Percentiles rank a stretch among this genome's conserved stretches.
phyloP scores from a whole-genome alignment of 2,329 filamentous ascomycete genomes.

The Coniochaeta prunicola region DNA sequence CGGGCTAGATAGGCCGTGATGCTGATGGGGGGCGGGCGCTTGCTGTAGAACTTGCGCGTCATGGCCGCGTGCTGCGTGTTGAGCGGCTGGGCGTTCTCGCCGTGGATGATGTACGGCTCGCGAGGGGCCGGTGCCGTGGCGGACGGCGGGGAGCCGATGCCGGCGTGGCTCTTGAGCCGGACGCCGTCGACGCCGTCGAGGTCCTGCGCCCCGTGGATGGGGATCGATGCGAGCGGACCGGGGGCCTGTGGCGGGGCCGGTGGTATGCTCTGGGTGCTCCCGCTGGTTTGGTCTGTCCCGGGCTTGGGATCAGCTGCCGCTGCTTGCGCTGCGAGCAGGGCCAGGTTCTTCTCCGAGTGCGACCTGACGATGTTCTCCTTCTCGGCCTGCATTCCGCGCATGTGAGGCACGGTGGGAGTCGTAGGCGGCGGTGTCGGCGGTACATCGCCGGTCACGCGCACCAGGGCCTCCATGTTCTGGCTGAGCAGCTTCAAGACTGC shows the following conservation, averaged over 20 bases:
- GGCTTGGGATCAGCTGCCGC: not conserved
- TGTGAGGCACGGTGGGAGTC: constrained; percentile 55
- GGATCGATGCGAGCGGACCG: not conserved
- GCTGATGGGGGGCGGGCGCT: constrained; percentile 73
- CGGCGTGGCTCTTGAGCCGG: constrained; percentile 6
- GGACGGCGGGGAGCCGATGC: constrained; percentile 13
- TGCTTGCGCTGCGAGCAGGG: constrained; percentile 22
- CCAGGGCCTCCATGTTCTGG: constrained; percentile 61
- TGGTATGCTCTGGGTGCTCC: not conserved
- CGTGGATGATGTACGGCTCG: constrained; percentile 53
- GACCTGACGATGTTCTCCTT: constrained; percentile 53
- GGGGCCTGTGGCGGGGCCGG: not conserved
- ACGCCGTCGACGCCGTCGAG: constrained; percentile 2
- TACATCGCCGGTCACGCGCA: constrained; percentile 68
- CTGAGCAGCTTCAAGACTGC: constrained; percentile 76
- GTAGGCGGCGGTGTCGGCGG: constrained; percentile 70
- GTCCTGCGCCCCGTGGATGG: not conserved
- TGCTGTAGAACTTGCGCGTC: constrained; percentile 89
- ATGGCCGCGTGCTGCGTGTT: constrained; percentile 78
- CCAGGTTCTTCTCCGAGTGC: constrained; percentile 47
- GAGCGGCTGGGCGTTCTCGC: constrained; percentile 64
- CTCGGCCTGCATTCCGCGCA: constrained; percentile 55
- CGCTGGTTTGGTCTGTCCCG: constrained; percentile 24
- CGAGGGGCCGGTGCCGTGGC: constrained; percentile 15
- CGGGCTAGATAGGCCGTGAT: constrained; percentile 80